Percentiles rank a stretch among this genome's conserved stretches.
Conservation (phyloP, 2,329 filamentous ascomycete species). For the Monosporascus sp. region DNA sequence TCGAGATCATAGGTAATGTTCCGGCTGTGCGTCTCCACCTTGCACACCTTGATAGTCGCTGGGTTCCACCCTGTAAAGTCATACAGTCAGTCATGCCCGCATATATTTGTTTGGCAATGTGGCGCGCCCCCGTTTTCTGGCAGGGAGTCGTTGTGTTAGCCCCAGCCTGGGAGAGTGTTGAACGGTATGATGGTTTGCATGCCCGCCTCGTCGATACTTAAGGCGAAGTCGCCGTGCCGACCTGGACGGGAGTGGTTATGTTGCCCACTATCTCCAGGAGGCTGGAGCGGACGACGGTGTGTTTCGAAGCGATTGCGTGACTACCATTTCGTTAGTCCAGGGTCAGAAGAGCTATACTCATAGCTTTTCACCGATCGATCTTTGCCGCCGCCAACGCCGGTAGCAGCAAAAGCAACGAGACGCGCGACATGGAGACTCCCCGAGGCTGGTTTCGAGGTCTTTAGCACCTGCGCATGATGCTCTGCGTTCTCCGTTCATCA, state of each 20-base stretch:
- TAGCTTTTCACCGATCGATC: slow-evolving; percentile 5
- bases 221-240: slow-evolving; percentile 25
- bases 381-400: slow-evolving; percentile 5
- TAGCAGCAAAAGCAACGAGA: slow-evolving; percentile 3
- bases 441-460: not conserved
- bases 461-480: not conserved
- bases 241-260: slow-evolving; percentile 21
- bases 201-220: slow-evolving; percentile 25
- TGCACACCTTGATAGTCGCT: slow-evolving; percentile 29
- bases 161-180: slow-evolving; percentile 24
- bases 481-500: not conserved
- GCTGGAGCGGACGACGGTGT: slow-evolving; percentile 17
- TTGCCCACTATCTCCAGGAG: slow-evolving; percentile 15
- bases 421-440: slow-evolving; percentile 1
- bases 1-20: slow-evolving; percentile 34
- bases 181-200: slow-evolving; percentile 25
- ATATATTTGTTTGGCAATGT: not conserved
- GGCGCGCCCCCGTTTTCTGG: slow-evolving; percentile 28
- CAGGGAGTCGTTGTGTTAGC: slow-evolving; percentile 27
- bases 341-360: no score
- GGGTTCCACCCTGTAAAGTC: slow-evolving; percentile 15
- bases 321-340: slow-evolving; percentile 2
- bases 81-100: not conserved
- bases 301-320: slow-evolving; percentile 15
- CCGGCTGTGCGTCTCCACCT: slow-evolving; percentile 28